These are phyloP conservation scores for Neurospora sp. DNA, from an alignment of 2,329 filamentous ascomycete genomes.

Conservation along the genomic window DNA sequence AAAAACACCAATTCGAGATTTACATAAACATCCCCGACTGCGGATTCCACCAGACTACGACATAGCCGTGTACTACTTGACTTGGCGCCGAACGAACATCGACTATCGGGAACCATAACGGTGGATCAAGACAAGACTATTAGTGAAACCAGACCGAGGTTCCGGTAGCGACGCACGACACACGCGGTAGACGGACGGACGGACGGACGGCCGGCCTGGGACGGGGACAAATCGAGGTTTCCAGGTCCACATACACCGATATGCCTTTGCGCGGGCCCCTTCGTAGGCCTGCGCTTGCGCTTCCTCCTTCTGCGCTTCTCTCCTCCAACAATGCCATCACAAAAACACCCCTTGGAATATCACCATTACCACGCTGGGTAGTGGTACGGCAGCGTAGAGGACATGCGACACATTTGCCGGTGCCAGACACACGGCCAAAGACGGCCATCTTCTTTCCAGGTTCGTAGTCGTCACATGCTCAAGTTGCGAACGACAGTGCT, in stretches of 20 bases:
- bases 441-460: conserved; percentile 55
- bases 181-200: neutral
- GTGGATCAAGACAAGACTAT: neutral
- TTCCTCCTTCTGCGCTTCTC: neutral
- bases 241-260: neutral
- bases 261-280: neutral
- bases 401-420: neutral
- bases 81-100: neutral
- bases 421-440: conserved; percentile 20
- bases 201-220: neutral
- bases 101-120: neutral
- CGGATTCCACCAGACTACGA: neutral
- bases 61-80: neutral
- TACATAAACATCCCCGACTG: neutral
- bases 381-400: neutral
- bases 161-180: neutral
- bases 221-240: neutral
- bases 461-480: conserved; percentile 18
- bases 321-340: neutral
- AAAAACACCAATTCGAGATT: neutral
- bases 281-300: neutral
- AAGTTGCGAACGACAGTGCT: neutral
- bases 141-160: neutral
- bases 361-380: neutral
- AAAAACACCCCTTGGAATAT: neutral